phyloP scores from a whole-genome alignment of 306 rosid species.

The Mucuna pruriens region DNA sequence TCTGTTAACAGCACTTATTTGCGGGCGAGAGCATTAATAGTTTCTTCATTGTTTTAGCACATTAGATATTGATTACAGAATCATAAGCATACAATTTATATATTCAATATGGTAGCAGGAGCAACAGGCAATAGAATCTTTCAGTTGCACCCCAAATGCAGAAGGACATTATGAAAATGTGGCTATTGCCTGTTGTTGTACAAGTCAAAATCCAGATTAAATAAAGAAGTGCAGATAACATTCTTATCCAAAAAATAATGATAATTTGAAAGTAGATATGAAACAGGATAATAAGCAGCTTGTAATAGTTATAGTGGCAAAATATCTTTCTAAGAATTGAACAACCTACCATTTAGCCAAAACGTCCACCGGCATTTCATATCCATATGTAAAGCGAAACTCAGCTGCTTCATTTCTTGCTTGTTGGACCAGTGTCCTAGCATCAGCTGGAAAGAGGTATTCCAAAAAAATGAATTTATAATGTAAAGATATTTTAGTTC shows the following conservation, averaged over 20 bases:
- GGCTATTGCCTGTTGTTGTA: neutral
- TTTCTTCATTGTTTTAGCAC: neutral
- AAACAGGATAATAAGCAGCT: conserved; percentile 7
- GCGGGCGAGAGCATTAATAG: neutral
- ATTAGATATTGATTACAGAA: neutral
- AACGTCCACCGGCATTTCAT: conserved; percentile 95
- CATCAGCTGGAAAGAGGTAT: conserved; percentile 78
- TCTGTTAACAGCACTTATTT: neutral
- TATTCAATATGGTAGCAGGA: neutral
- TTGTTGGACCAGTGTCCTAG: conserved; percentile 93
- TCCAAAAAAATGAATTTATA: conserved; percentile 24
- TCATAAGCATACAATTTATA: neutral
- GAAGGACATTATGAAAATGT: neutral
- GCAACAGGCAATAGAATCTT: neutral
- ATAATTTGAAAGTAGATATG: conserved; percentile 2
- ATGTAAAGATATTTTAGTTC: conserved; percentile 7
- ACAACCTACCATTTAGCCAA: conserved; percentile 77
- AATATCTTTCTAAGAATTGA: neutral
- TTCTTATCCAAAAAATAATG: neutral
- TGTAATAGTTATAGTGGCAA: neutral
- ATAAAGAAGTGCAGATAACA: neutral
- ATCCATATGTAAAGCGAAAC: conserved; percentile 90
- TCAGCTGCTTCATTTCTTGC: conserved; percentile 99
- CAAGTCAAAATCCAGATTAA: neutral
- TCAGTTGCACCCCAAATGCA: neutral